Conservation (phyloP, 2,329 filamentous ascomycete genomes). For the Stemphylium beticola region DNA sequence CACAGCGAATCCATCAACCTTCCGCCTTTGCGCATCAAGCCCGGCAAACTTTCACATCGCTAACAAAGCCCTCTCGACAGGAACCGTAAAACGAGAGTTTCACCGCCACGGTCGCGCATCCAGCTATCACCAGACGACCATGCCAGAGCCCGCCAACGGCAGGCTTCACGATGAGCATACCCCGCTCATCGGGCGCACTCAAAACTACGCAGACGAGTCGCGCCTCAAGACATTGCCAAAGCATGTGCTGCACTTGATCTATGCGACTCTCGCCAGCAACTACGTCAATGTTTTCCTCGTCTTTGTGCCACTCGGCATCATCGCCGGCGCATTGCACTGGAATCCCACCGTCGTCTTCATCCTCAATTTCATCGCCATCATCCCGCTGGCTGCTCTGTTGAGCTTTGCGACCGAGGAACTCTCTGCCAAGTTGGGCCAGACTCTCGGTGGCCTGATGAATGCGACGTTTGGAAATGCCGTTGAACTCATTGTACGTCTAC, state of each 20-base stretch:
- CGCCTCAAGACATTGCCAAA: slow-evolving; percentile 38
- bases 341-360: slow-evolving; percentile 72
- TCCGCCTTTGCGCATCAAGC: slow-evolving; percentile 2
- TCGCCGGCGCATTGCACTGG: slow-evolving; percentile 68
- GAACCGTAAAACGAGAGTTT: slow-evolving; percentile 45
- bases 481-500: slow-evolving; percentile 69
- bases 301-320: slow-evolving; percentile 75
- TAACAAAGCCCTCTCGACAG: slow-evolving; percentile 24
- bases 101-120: slow-evolving; percentile 35
- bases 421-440: slow-evolving; percentile 73
- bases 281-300: slow-evolving; percentile 74
- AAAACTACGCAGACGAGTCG: slow-evolving; percentile 28
- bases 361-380: slow-evolving; percentile 82
- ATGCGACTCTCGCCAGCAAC: slow-evolving; percentile 56
- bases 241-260: slow-evolving; percentile 47
- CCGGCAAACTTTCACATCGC: slow-evolving; percentile 1
- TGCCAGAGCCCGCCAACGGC: slow-evolving; percentile 38
- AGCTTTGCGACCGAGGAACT: slow-evolving; percentile 82
- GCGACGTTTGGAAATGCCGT: slow-evolving; percentile 82
- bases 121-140: slow-evolving; percentile 22
- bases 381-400: slow-evolving; percentile 74
- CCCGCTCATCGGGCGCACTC: slow-evolving; percentile 35
- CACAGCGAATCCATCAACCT: background rate
- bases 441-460: slow-evolving; percentile 75
- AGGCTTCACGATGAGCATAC: slow-evolving; percentile 36